Evolutionary conservation across 805 yeast species (phyloP).

Genomic region (Myxozyma neglecta): DNA sequence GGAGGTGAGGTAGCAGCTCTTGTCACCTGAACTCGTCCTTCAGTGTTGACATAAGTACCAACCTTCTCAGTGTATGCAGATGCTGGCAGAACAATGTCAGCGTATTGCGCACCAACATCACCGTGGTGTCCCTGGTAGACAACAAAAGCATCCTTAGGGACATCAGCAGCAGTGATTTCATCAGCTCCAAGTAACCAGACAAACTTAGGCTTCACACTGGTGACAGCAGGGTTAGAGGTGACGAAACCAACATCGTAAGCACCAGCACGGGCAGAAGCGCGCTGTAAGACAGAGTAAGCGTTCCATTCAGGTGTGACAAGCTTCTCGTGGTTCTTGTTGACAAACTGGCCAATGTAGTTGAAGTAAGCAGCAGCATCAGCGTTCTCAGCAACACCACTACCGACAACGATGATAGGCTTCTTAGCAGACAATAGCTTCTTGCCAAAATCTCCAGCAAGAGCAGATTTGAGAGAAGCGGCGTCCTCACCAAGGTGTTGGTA

Average conservation of each 20-base stretch:
- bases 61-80: conserved; percentile 86
- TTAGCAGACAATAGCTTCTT: conserved; percentile 63
- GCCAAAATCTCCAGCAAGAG: conserved; percentile 69
- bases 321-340: conserved; percentile 51
- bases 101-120: conserved; percentile 82
- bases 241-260: conserved; percentile 83
- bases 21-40: conserved; percentile 82
- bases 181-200: conserved; percentile 83
- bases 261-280: conserved; percentile 85
- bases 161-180: conserved; percentile 64
- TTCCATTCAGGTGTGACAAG: conserved; percentile 75
- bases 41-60: conserved; percentile 84
- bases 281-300: conserved; percentile 75
- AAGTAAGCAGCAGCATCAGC: conserved; percentile 62
- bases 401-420: conserved; percentile 76
- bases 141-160: conserved; percentile 83
- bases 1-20: conserved; percentile 87
- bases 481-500: conserved; percentile 62
- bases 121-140: conserved; percentile 92
- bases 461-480: conserved; percentile 56
- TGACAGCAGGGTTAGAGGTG: conserved; percentile 49
- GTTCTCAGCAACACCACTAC: conserved; percentile 73
- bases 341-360: conserved; percentile 61
- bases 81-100: conserved; percentile 84
- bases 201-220: conserved; percentile 61